These are phyloP conservation scores for Pichia cephalocereana DNA, from an alignment of 805 yeast species.

Conservation along the genomic window DNA sequence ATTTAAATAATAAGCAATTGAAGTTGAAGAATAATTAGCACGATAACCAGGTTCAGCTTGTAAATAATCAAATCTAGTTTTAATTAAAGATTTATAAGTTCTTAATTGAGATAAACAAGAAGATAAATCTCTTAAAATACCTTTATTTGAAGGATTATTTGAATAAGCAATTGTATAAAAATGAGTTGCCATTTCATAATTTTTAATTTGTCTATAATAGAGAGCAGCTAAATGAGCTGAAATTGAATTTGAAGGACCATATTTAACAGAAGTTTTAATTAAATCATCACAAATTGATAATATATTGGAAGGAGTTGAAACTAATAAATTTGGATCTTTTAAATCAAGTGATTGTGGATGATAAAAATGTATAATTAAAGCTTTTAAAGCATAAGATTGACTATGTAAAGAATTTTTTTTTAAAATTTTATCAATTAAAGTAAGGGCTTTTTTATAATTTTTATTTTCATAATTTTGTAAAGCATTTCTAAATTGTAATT, in stretches of 20 bases:
- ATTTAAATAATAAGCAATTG: constrained; percentile 74
- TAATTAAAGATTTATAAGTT: constrained; percentile 54
- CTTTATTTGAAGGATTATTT: constrained; percentile 69
- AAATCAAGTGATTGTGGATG: constrained; percentile 6
- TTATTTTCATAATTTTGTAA: constrained; percentile 73
- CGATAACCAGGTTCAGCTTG: constrained; percentile 73
- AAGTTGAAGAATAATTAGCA: constrained; percentile 84
- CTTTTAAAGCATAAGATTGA: constrained; percentile 80
- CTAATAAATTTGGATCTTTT: constrained; percentile 22
- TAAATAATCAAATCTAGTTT: constrained; percentile 58
- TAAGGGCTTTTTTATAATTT: constrained; percentile 80
- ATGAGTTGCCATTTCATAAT: constrained; percentile 68
- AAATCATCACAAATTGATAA: constrained; percentile 54
- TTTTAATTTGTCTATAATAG: constrained; percentile 59
- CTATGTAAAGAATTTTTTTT: constrained; percentile 71
- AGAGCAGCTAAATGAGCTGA: constrained; percentile 83
- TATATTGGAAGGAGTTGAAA: constrained; percentile 39
- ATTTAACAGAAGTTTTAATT: constrained; percentile 51
- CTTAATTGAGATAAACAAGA: constrained; percentile 72
- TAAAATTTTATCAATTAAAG: constrained; percentile 62
- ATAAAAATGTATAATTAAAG: constrained; percentile 36
- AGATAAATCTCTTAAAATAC: constrained; percentile 74
- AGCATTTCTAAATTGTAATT: constrained; percentile 61
- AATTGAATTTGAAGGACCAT: constrained; percentile 54
- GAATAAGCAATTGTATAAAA: constrained; percentile 69